A percentile compares a stretch with the other conserved stretches of the same genome.
phyloP scores from a whole-genome alignment of 2,329 filamentous ascomycete genomes.

The Leptographium wingfieldii region DNA sequence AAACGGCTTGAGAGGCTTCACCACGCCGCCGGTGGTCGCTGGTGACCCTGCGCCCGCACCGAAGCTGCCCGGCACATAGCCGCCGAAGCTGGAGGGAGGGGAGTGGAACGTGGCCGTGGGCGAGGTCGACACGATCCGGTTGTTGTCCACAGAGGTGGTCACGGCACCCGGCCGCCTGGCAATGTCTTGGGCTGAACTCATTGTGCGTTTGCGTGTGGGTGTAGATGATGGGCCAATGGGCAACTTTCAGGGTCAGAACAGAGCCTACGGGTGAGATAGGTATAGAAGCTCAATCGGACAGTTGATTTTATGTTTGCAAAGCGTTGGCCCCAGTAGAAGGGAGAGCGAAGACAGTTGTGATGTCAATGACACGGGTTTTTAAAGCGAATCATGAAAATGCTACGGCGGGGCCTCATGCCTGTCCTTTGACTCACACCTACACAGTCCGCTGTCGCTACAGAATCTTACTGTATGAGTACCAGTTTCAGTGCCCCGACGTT shows the following conservation, averaged over 20 bases:
- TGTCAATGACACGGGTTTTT: conserved; percentile 1
- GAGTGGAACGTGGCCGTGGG: conserved; percentile 66
- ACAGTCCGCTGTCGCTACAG: neutral
- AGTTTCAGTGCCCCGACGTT: neutral
- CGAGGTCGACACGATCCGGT: conserved; percentile 58
- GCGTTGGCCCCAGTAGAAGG: neutral
- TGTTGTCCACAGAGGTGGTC: conserved; percentile 17
- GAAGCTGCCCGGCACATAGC: conserved; percentile 16
- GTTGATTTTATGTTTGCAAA: neutral
- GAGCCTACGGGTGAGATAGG: neutral
- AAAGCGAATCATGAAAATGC: neutral
- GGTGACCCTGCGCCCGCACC: neutral
- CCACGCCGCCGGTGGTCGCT: conserved; percentile 24
- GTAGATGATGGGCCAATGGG: neutral
- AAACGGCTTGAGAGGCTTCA: conserved; percentile 87
- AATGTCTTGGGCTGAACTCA: conserved; percentile 14
- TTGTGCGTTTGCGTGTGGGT: neutral
- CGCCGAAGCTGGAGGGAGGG: conserved; percentile 47
- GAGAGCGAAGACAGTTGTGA: conserved; percentile 1
- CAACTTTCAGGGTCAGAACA: neutral
- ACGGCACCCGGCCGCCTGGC: conserved; percentile 35
- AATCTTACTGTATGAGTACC: neutral
- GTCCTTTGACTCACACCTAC: conserved; percentile 1
- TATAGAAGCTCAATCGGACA: neutral
- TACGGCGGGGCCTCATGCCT: neutral